Conservation (phyloP, 345 rosid species). For the Salix brachista region DNA sequence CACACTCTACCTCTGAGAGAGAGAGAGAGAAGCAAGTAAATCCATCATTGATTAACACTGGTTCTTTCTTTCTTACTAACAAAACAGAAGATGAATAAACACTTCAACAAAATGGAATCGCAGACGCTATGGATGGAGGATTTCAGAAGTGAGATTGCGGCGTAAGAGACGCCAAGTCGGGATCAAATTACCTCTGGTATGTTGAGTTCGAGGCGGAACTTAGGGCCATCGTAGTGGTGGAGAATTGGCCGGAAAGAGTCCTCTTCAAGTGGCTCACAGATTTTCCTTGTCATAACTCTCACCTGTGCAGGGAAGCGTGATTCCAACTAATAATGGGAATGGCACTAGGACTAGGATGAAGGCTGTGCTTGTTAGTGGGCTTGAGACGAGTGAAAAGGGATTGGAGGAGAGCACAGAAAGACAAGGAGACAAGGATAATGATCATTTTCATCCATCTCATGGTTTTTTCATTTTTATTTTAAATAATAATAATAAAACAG, state of each 20-base stretch:
- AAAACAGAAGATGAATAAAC: neutral
- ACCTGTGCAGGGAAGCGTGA: conserved; percentile 97
- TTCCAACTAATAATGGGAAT: conserved; percentile 22
- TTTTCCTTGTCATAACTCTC: conserved; percentile 69
- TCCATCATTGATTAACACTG: neutral
- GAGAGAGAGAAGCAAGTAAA: neutral
- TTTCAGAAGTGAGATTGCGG: too few relatives aligned
- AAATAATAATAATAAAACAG: too few relatives aligned
- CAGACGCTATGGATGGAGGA: too few relatives aligned
- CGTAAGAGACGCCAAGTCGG: neutral
- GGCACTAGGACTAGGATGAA: too few relatives aligned
- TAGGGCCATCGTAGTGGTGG: conserved; percentile 96
- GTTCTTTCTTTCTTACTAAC: too few relatives aligned
- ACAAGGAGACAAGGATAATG: too few relatives aligned
- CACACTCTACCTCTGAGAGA: too few relatives aligned
- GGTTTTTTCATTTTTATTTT: too few relatives aligned
- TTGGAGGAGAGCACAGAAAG: too few relatives aligned
- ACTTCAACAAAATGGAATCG: neutral
- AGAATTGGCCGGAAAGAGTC: conserved; percentile 97
- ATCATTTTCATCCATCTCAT: too few relatives aligned
- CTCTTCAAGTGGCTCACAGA: conserved; percentile 86
- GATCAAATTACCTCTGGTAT: conserved; percentile 69
- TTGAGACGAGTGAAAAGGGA: too few relatives aligned
- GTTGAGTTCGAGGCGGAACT: conserved; percentile 88
- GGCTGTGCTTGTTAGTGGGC: too few relatives aligned